Evolutionary conservation across 495 filamentous ascomycete genomes (phyloP), one percentile per base, ranked within the genome.

Genomic region (Penicillium macrosclerotiorum): DNA sequence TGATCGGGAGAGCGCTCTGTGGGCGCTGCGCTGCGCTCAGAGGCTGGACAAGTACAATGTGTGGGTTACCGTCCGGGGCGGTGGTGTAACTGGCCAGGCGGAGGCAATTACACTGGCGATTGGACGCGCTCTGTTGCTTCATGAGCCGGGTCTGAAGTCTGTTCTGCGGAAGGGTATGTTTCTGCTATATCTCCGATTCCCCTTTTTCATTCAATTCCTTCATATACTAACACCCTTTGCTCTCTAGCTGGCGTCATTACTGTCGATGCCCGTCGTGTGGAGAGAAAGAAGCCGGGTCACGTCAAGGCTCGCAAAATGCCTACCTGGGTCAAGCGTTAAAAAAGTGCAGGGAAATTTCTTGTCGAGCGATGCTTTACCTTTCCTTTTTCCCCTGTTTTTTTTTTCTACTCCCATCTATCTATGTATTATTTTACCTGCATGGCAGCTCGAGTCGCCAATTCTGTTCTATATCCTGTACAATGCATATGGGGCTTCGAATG

Each of bases 301-400:
- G 65, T 95, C 66, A 97, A 97, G 76, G 92, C 93, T 31, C 85
- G 93, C 69, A 99, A 99, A 80, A 93, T 89, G 84, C 94, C 91
- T 43, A 77, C 94, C 52, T 99, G 93, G 93, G 92, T 97, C 74
- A 96, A 96, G 81, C 63, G 76, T 54, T 79, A 71, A 59, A 50
- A 34, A 25, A 51, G 33, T 5, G 17, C 8, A 34, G 44, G 31
- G 35, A 22, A 20, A 42, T 41, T 43, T 41, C 22, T 41, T 39
- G 33, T 42, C 32, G 29, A 53, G 56, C 47, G 34, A 50, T 49
- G 47, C 30, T 42, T 46, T 50, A n/a, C n/a, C n/a, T n/a, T n/a
- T n/a, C n/a, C n/a, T n/a, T n/a, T 45, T 29, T 40, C 23, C 27
- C 27, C 26, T 46, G 32, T 31, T 36, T 45, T 43, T 35, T 52